phyloP scores from a whole-genome alignment of 306 rosid genomes.

The Styphnolobium japonicum region DNA sequence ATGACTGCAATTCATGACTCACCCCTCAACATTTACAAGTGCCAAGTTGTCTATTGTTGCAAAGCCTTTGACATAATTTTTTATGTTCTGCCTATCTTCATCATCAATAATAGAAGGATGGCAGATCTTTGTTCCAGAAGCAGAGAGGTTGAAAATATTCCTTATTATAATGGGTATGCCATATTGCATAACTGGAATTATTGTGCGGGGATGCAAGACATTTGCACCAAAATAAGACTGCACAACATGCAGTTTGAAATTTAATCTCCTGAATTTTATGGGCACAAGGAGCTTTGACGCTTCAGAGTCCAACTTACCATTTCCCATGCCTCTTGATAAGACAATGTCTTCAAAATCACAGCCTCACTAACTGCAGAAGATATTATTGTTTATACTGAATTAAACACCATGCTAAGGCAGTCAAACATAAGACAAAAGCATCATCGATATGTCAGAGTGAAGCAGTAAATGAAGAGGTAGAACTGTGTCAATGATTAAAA shows the following conservation, averaged over 20 bases:
- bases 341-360: slow-evolving; percentile 80
- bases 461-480: not conserved
- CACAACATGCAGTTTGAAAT: slow-evolving; percentile 28
- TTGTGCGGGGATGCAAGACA: slow-evolving; percentile 97
- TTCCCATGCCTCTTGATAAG: slow-evolving; percentile 99
- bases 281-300: slow-evolving; percentile 12
- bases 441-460: not conserved
- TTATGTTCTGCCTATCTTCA: slow-evolving; percentile 51
- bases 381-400: slow-evolving; percentile 23
- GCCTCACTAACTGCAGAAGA: slow-evolving; percentile 90
- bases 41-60: slow-evolving; percentile 98
- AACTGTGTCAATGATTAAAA: not conserved
- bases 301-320: slow-evolving; percentile 60
- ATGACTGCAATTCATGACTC: slow-evolving; percentile 39
- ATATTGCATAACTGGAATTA: slow-evolving; percentile 90
- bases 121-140: slow-evolving; percentile 90
- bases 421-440: slow-evolving; percentile 15
- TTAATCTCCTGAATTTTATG: slow-evolving; percentile 28
- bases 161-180: slow-evolving; percentile 88
- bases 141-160: slow-evolving; percentile 87
- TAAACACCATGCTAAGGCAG: slow-evolving; percentile 1
- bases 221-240: slow-evolving; percentile 99
- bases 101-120: slow-evolving; percentile 44
- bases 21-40: slow-evolving; percentile 98
- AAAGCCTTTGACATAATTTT: slow-evolving; percentile 86